Conservation (phyloP, 176 grass and related monocot genomes). For the Phyllostachys edulis region DNA sequence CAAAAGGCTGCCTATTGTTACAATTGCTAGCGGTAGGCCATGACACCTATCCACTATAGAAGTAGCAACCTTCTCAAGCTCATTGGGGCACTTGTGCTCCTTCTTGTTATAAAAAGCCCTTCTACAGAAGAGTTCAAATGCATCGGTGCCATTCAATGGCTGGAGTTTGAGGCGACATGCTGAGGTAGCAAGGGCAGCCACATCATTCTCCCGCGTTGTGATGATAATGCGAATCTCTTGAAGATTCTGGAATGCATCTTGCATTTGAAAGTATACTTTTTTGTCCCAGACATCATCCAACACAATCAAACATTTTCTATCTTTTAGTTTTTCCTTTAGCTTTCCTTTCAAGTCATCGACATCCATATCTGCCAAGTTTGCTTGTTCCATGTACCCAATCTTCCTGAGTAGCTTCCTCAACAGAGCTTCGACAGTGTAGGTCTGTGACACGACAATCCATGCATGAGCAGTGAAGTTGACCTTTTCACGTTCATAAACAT, state of each 20-base stretch:
- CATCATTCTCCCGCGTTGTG: constrained; percentile 54
- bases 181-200: constrained; percentile 34
- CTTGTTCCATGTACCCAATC: not conserved
- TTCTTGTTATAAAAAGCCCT: constrained; percentile 34
- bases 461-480: constrained; percentile 33
- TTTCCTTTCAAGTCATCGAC: constrained; percentile 40
- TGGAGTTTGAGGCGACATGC: constrained; percentile 8
- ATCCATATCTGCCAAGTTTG: constrained; percentile 28
- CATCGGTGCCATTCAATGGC: not conserved
- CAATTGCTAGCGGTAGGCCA: constrained; percentile 45
- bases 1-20: constrained; percentile 48
- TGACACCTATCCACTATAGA: constrained; percentile 58
- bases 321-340: constrained; percentile 19
- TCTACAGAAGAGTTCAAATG: constrained; percentile 46
- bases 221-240: constrained; percentile 45
- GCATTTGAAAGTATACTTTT: constrained; percentile 44
- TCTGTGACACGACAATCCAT: constrained; percentile 40
- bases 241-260: constrained; percentile 36
- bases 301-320: constrained; percentile 60
- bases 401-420: constrained; percentile 35
- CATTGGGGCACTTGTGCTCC: constrained; percentile 24
- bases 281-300: constrained; percentile 75
- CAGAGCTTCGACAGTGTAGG: constrained; percentile 16
- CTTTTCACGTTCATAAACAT: constrained; percentile 50
- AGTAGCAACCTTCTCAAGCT: constrained; percentile 24